Evolutionary conservation across 148 eudicot genomes (phyloP).

Genomic region (Amaranthus cruentus): DNA sequence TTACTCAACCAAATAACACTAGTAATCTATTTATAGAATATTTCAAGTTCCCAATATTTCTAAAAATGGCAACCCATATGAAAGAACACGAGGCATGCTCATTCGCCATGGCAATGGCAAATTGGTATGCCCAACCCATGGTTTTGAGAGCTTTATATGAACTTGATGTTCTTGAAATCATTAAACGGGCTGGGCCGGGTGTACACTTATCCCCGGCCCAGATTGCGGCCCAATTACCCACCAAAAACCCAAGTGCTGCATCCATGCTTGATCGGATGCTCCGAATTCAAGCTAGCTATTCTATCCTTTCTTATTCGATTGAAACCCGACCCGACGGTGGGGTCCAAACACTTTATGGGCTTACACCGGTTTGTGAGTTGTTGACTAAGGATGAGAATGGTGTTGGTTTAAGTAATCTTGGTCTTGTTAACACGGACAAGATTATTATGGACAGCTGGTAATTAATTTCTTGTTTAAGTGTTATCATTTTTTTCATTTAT

Average conservation of each 20-base stretch:
- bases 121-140: background rate
- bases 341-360: conserved; percentile 18
- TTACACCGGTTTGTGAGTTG: conserved; percentile 23
- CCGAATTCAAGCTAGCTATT: conserved; percentile 19
- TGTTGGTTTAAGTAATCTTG: conserved; percentile 18
- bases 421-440: background rate
- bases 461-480: background rate
- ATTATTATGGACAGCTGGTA: conserved; percentile 28
- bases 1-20: too few species aligned
- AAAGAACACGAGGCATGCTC: too few species aligned
- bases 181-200: conserved; percentile 17
- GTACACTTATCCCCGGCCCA: conserved; percentile 13
- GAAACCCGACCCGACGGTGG: background rate
- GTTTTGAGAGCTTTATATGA: conserved; percentile 19
- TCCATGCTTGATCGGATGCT: conserved; percentile 27
- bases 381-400: conserved; percentile 16
- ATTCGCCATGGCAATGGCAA: too few species aligned
- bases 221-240: conserved; percentile 19
- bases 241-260: conserved; percentile 21
- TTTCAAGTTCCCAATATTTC: too few species aligned
- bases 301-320: conserved; percentile 13
- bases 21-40: too few species aligned
- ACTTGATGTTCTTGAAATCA: conserved; percentile 28
- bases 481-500: background rate
- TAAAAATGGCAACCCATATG: too few species aligned